These are phyloP conservation scores for Ganoderma sinense DNA, from an alignment of 1,284 basidiomycete species.

Conservation along the genomic window DNA sequence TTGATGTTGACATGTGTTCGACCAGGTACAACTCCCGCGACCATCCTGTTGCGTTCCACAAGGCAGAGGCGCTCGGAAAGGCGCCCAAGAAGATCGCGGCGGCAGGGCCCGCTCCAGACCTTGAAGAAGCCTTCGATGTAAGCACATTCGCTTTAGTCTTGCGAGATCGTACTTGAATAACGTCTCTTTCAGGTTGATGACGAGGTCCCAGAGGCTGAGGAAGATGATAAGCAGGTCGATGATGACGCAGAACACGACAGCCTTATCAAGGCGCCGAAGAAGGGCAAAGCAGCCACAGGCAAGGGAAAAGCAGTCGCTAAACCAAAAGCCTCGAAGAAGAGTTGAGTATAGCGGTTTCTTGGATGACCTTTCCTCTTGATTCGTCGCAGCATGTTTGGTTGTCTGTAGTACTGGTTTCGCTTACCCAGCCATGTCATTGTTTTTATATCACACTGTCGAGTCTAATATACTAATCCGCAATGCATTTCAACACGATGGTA, in stretches of 20 bases:
- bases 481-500: background rate
- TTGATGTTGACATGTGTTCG: background rate
- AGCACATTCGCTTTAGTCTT: slow-evolving; percentile 28
- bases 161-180: slow-evolving; percentile 6
- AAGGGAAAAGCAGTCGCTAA: slow-evolving; percentile 30
- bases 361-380: background rate
- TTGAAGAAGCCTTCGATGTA: slow-evolving; percentile 86
- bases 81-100: slow-evolving; percentile 79
- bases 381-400: background rate
- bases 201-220: slow-evolving; percentile 50
- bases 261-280: slow-evolving; percentile 54
- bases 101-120: slow-evolving; percentile 80
- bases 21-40: slow-evolving; percentile 84
- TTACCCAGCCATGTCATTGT: background rate
- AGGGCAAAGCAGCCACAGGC: slow-evolving; percentile 41
- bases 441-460: background rate
- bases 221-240: slow-evolving; percentile 43
- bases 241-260: slow-evolving; percentile 58
- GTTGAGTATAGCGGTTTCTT: slow-evolving; percentile 10
- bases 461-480: background rate
- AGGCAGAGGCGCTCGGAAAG: slow-evolving; percentile 80
- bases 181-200: slow-evolving; percentile 43
- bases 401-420: background rate
- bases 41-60: slow-evolving; percentile 93
- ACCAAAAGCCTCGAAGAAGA: slow-evolving; percentile 32